These are phyloP conservation scores for Galerina marginata DNA, from an alignment of 768 basidiomycete species.

Conservation along the genomic window DNA sequence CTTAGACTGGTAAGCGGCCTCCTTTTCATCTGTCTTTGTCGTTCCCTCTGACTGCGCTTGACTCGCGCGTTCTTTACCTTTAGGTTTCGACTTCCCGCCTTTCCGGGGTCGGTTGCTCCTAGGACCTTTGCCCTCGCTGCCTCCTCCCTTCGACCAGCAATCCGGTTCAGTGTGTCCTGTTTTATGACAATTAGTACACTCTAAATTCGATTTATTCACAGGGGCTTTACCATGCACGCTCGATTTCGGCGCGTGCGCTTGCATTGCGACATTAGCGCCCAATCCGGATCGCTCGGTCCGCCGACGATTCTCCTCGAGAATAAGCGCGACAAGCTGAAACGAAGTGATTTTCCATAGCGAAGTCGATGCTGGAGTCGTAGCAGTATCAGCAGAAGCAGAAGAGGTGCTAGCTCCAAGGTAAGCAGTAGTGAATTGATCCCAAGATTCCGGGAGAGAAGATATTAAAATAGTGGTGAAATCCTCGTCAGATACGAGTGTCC, in stretches of 20 bases:
- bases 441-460: conserved; percentile 28
- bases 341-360: conserved; percentile 1
- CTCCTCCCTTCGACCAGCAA: conserved; percentile 27
- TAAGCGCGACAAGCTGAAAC: not conserved
- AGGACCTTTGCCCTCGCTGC: conserved; percentile 34
- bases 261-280: no score
- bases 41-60: not conserved
- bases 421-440: conserved; percentile 27
- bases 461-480: conserved; percentile 29
- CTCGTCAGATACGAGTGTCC: conserved; percentile 23
- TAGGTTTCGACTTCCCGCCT: conserved; percentile 12
- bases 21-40: not conserved
- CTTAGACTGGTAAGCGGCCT: not conserved
- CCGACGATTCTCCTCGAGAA: conserved; percentile 22
- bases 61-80: not conserved
- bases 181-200: conserved; percentile 33
- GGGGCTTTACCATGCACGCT: conserved; percentile 18
- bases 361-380: conserved; percentile 20
- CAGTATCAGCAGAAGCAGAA: conserved; percentile 9
- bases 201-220: conserved; percentile 4
- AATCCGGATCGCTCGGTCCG: conserved; percentile 23
- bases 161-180: conserved; percentile 25
- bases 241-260: no score
- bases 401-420: conserved; percentile 21
- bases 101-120: conserved; percentile 1